These are phyloP conservation scores for Wallacemonas sp. DNA, from an alignment of 208 protist genomes.

Conservation along the genomic window DNA sequence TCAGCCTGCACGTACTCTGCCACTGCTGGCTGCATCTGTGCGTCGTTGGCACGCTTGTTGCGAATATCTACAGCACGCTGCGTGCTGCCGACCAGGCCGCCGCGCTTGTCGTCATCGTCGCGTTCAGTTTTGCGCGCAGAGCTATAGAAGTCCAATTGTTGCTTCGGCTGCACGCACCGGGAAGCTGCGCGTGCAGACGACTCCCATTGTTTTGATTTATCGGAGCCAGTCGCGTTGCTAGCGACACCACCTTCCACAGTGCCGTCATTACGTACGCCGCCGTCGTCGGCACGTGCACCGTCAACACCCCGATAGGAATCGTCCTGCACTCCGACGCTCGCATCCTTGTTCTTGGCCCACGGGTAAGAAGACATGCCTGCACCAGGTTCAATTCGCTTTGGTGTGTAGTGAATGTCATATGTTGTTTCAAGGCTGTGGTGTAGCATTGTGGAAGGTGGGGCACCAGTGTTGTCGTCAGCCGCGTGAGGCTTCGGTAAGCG, in stretches of 20 bases:
- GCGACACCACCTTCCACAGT: not conserved
- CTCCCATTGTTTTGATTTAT: constrained; percentile 37
- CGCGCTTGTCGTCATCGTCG: constrained; percentile 65
- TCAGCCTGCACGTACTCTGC: constrained; percentile 27
- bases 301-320: not conserved
- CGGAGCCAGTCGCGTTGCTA: too few relatives aligned
- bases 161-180: constrained; percentile 46
- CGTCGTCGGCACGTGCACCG: not conserved
- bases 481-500: constrained; percentile 43
- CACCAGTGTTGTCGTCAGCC: constrained; percentile 8
- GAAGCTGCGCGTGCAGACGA: constrained; percentile 54
- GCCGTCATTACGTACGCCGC: not conserved
- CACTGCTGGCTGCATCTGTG: constrained; percentile 33
- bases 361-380: not conserved
- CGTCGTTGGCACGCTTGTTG: constrained; percentile 59
- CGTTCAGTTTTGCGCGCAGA: constrained; percentile 69
- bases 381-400: constrained; percentile 10
- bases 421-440: constrained; percentile 68
- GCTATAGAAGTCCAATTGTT: constrained; percentile 63
- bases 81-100: constrained; percentile 54
- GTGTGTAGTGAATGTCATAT: constrained; percentile 61
- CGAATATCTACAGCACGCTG: constrained; percentile 82
- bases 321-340: not conserved
- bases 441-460: constrained; percentile 27
- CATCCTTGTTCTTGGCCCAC: not conserved